A percentile compares a stretch with the other conserved stretches of the same genome.
Conservation (phyloP, 768 basidiomycete species). For the Boletus sp. region DNA sequence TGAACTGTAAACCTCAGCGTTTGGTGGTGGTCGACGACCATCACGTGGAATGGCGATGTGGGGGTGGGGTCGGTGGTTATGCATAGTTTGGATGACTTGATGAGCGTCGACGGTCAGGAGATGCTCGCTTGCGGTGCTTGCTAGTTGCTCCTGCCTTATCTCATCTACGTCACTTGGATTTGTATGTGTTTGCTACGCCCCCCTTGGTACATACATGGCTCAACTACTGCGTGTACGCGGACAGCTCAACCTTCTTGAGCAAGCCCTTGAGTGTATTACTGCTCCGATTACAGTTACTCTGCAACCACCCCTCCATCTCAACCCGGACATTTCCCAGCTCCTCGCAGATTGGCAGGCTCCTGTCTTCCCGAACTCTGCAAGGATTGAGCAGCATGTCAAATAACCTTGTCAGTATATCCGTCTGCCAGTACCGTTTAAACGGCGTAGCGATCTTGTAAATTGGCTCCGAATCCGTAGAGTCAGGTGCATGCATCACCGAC, state of each 20-base stretch:
- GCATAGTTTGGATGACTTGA: constrained; percentile 15
- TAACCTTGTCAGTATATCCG: constrained; percentile 74
- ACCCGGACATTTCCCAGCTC: constrained; percentile 60
- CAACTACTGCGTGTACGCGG: constrained; percentile 32
- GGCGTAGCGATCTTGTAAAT: constrained; percentile 68
- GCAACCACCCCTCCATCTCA: constrained; percentile 88
- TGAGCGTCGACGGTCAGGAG: too few species aligned
- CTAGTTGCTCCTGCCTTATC: constrained; percentile 5
- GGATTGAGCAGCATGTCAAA: constrained; percentile 91
- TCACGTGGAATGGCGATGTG: constrained; percentile 38
- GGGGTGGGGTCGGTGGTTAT: constrained; percentile 34
- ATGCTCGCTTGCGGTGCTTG: not conserved
- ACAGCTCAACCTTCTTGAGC: constrained; percentile 76
- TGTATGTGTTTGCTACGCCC: constrained; percentile 13
- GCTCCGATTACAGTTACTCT: constrained; percentile 81
- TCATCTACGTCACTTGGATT: constrained; percentile 19
- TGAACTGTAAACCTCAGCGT: constrained; percentile 26
- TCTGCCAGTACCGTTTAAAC: constrained; percentile 96
- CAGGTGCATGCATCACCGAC: constrained; percentile 41
- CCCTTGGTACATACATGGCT: not conserved
- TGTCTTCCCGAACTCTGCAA: constrained; percentile 48
- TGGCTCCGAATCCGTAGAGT: constrained; percentile 29
- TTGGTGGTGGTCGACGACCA: constrained; percentile 32
- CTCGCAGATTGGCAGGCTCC: constrained; percentile 66
- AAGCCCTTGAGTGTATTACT: constrained; percentile 77